These are phyloP conservation scores for Coelastrella sp. DNA, from an alignment of 139 green algal genomes.

Conservation along the genomic window DNA sequence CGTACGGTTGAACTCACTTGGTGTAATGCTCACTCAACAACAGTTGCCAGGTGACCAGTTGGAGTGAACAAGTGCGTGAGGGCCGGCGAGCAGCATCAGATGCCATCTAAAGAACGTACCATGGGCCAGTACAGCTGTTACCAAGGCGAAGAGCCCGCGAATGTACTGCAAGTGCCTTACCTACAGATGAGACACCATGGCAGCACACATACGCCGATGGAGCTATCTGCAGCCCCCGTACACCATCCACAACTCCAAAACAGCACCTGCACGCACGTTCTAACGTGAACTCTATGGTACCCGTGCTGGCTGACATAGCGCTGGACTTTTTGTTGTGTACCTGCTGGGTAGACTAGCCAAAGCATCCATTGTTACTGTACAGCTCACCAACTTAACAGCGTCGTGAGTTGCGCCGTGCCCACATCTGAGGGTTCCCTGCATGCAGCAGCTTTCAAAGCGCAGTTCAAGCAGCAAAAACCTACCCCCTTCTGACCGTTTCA, in stretches of 20 bases:
- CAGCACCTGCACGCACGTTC: not conserved
- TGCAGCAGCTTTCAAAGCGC: too few species aligned
- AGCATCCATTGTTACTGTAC: not conserved
- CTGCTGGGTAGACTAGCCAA: not conserved
- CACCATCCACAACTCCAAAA: conserved; percentile 10
- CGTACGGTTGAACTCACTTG: not conserved
- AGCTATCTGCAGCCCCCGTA: not conserved
- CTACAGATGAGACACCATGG: not conserved
- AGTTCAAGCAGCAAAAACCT: too few species aligned
- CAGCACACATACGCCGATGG: not conserved
- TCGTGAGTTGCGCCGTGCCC: not conserved
- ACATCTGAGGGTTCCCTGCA: not conserved
- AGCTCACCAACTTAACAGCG: not conserved
- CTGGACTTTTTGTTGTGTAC: not conserved
- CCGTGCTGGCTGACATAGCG: not conserved
- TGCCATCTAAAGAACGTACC: too few species aligned
- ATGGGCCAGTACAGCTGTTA: not conserved
- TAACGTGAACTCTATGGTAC: not conserved
- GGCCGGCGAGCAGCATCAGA: too few species aligned
- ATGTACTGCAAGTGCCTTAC: not conserved
- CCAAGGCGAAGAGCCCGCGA: not conserved
- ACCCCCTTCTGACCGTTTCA: too few species aligned
- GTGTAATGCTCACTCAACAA: not conserved
- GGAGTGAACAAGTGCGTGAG: too few species aligned
- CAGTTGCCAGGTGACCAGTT: too few species aligned